phyloP scores from a whole-genome alignment of 1,284 basidiomycete species.

The Malassezia japonica region DNA sequence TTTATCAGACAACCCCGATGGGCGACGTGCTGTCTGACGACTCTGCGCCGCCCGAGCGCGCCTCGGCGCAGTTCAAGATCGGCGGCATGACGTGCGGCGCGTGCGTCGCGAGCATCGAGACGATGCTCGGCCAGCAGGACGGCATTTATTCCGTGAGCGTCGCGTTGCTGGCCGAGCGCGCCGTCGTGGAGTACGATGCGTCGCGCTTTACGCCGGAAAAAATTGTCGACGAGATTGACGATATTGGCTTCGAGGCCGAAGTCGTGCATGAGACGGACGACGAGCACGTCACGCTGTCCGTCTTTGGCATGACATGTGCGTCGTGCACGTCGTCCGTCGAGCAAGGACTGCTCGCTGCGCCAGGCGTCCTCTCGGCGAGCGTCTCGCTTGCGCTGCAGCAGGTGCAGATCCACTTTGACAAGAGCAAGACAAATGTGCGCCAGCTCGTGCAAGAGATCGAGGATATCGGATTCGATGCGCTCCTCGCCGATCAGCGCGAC shows the following conservation, averaged over 20 bases:
- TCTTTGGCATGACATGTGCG: slow-evolving; percentile 85
- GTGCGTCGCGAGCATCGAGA: slow-evolving; percentile 90
- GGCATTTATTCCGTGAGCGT: slow-evolving; percentile 84
- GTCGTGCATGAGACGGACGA: slow-evolving; percentile 1
- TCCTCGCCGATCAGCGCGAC: slow-evolving; percentile 68
- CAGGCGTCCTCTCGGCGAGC: slow-evolving; percentile 26
- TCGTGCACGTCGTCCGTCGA: slow-evolving; percentile 72
- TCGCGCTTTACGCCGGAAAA: slow-evolving; percentile 64
- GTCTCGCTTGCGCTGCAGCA: slow-evolving; percentile 38
- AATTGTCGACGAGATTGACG: slow-evolving; percentile 68
- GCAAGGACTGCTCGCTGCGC: slow-evolving; percentile 60
- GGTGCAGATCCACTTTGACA: slow-evolving; percentile 32
- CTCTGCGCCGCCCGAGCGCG: background rate
- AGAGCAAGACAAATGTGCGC: slow-evolving; percentile 24
- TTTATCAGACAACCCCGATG: background rate
- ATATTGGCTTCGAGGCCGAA: slow-evolving; percentile 78
- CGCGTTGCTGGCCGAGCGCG: slow-evolving; percentile 85
- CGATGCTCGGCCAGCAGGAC: slow-evolving; percentile 68
- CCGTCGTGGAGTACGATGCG: slow-evolving; percentile 78
- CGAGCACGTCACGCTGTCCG: slow-evolving; percentile 52
- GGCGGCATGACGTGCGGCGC: slow-evolving; percentile 87
- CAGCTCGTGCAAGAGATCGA: slow-evolving; percentile 51
- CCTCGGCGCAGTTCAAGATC: slow-evolving; percentile 55
- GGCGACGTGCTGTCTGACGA: background rate
- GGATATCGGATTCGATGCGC: slow-evolving; percentile 80